phyloP scores from a whole-genome alignment of 2,329 filamentous ascomycete genomes.

The Penicillium sp. region DNA sequence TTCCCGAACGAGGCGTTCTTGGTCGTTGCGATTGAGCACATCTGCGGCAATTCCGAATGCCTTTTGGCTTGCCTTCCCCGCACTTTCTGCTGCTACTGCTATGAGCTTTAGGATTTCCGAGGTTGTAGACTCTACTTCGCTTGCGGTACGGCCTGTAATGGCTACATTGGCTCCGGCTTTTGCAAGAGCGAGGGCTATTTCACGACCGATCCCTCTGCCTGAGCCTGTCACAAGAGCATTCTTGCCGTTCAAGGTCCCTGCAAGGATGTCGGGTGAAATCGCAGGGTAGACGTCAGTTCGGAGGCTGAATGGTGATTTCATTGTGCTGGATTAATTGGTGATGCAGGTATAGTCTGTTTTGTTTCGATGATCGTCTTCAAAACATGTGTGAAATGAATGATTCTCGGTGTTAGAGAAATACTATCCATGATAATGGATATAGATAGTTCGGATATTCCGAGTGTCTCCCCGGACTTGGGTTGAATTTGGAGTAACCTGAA shows the following conservation, averaged over 20 bases:
- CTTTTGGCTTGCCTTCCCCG: too few species aligned
- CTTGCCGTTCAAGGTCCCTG: neutral
- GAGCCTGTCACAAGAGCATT: neutral
- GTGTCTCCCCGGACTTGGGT: neutral
- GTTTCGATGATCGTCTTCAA: too few species aligned
- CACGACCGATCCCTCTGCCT: neutral
- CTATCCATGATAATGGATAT: neutral
- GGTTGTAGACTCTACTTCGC: neutral
- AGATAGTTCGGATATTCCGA: neutral
- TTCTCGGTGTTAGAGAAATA: too few species aligned
- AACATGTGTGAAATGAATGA: too few species aligned
- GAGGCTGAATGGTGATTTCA: neutral
- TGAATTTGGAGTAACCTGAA: neutral
- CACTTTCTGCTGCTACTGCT: neutral
- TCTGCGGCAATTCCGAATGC: slow-evolving; percentile 3
- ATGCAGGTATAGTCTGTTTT: too few species aligned
- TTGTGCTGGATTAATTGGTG: too few species aligned
- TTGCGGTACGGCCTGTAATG: neutral
- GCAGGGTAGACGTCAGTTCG: neutral
- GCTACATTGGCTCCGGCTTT: neutral
- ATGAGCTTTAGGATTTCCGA: neutral
- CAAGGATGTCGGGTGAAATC: neutral
- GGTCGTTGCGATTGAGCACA: neutral
- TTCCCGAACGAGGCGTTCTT: slow-evolving; percentile 2
- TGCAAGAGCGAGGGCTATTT: neutral